Evolutionary conservation across 2,329 filamentous ascomycete genomes (phyloP).

Genomic region (Fusarium brachygibbosum): DNA sequence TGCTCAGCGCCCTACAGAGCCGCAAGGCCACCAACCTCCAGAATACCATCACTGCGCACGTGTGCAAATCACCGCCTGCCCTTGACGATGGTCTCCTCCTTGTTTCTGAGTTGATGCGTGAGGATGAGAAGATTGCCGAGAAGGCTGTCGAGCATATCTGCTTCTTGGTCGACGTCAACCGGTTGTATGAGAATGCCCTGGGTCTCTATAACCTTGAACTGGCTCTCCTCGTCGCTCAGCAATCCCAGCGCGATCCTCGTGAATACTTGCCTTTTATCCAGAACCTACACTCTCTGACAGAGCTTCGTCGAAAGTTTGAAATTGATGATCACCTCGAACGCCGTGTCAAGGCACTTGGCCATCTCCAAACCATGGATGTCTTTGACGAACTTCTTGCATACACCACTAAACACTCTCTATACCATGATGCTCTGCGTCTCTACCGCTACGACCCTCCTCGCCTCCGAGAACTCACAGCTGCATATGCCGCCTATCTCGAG

Average conservation of each 20-base stretch:
- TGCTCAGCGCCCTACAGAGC: constrained; percentile 75
- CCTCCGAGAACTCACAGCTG: constrained; percentile 75
- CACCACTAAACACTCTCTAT: constrained; percentile 82
- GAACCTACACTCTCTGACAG: constrained; percentile 80
- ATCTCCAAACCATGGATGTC: constrained; percentile 78
- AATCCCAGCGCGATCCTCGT: constrained; percentile 93
- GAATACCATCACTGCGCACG: constrained; percentile 93
- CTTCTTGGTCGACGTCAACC: constrained; percentile 94
- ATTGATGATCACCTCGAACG: constrained; percentile 91
- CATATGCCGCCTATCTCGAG: constrained; percentile 85
- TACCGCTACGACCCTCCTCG: constrained; percentile 84
- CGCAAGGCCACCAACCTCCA: constrained; percentile 78
- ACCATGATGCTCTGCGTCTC: constrained; percentile 80
- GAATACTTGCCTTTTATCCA: constrained; percentile 97
- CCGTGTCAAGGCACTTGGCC: constrained; percentile 79
- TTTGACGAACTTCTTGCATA: constrained; percentile 87
- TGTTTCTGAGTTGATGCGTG: constrained; percentile 79
- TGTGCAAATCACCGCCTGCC: constrained; percentile 93
- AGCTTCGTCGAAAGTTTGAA: constrained; percentile 79
- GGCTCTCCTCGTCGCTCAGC: constrained; percentile 90
- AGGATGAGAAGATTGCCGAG: constrained; percentile 80
- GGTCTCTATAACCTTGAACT: constrained; percentile 94
- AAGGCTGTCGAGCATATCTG: constrained; percentile 96
- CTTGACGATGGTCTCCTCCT: constrained; percentile 86
- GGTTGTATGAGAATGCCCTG: constrained; percentile 89